Evolutionary conservation across 352 stramenopile species (phyloP).

Genomic region (Stephanocyclus meneghinianus): DNA sequence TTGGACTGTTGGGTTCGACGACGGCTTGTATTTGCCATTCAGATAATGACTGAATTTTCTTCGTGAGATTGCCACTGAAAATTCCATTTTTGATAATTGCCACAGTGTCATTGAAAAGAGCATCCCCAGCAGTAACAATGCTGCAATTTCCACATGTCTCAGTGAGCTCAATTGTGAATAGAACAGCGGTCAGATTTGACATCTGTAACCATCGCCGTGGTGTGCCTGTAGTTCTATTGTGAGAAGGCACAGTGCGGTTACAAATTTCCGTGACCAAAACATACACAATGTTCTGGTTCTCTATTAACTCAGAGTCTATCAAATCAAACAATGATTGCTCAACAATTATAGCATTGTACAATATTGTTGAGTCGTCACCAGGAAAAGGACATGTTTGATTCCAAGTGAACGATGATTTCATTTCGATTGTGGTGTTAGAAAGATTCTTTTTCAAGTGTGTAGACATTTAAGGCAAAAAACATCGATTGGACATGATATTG

Average conservation of each 20-base stretch:
- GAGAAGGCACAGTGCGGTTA: neutral
- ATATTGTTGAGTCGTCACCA: neutral
- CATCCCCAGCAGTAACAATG: neutral
- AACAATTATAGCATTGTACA: neutral
- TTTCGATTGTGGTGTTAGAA: constrained; percentile 5
- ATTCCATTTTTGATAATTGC: neutral
- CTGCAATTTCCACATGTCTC: neutral
- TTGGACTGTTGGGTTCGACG: neutral
- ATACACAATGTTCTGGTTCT: constrained; percentile 4
- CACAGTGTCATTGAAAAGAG: neutral
- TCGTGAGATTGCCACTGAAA: neutral
- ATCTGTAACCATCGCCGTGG: neutral
- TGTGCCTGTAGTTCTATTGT: neutral
- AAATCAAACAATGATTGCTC: neutral
- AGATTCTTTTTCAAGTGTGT: neutral
- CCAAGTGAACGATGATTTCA: constrained; percentile 5
- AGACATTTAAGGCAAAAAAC: no score
- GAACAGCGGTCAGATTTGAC: neutral
- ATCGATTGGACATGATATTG: no score
- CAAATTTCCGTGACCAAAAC: constrained; percentile 7
- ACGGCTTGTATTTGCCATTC: neutral
- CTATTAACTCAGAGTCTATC: neutral
- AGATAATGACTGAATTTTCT: neutral
- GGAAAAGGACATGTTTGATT: neutral
- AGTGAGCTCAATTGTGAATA: neutral